Base-by-base conservation (phyloP, 768 basidiomycete genomes). In the Trametes maxima region DNA sequence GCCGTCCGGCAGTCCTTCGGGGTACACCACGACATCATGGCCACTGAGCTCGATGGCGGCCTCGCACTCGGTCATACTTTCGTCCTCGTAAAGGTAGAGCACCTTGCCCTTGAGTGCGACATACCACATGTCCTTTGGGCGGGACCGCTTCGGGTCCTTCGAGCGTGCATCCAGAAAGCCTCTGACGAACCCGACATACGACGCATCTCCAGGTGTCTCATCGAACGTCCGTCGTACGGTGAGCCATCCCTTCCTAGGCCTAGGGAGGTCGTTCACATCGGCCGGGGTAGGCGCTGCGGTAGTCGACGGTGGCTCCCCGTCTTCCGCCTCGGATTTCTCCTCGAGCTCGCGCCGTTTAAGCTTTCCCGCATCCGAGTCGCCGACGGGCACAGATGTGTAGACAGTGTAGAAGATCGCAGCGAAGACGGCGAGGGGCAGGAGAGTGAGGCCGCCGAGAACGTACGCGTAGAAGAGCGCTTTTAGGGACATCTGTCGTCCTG, bases 111-210 rank as follows among this genome's bases (percentile, higher is more conserved):
- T 98, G 72, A 98, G 81, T 7, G 89, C 93, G 54, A 89, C 91
- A 72, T 88, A 97, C 87, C 92, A 97, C 83, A 84, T 88, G 72
- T 97, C 95, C 76, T 93, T 94, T 16, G 94, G 93, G 51, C 90
- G 82, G 14, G 89, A 86, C 43, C 84, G 80, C 70, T 89, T 90
- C 8, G 93, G 90, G 74, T 94, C 92, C 71, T 91, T 90, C 52
- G 91, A 92, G 58, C 90, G 82, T 17, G 91, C 79, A 68, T 93
- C 92, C 60, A 94, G 77, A 70, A 92, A 90, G 14, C 89, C 88
- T 57, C 85, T 85, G 69, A 94, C 85, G 62, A 92, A 76, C n/a
- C 82, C 86, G 56, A 92, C 89, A 69, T 94, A 94, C 45, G 88
- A 83, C 11, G 82, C 81, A 64, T 92, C 89, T 21, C 74, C 73